These are phyloP conservation scores for Hymenoscyphus salicellus DNA, from an alignment of 2,329 filamentous ascomycete species.

Conservation along the genomic window DNA sequence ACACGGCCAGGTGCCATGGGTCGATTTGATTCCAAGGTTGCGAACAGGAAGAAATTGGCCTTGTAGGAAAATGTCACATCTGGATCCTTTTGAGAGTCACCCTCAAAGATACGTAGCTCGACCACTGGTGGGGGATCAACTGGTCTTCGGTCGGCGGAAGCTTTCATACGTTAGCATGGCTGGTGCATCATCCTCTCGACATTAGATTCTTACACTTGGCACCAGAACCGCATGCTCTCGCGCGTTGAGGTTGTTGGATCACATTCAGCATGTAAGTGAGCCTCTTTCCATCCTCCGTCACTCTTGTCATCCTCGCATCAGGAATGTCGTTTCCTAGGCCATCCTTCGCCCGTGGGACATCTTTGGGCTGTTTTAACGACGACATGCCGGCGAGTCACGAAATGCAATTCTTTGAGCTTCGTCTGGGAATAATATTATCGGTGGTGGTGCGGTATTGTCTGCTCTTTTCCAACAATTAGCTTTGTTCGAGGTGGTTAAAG, in stretches of 20 bases:
- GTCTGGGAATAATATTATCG: neutral
- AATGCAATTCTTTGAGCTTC: neutral
- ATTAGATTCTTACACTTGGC: conserved; percentile 73
- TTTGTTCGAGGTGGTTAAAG: neutral
- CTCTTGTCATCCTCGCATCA: neutral
- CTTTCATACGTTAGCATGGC: conserved; percentile 21
- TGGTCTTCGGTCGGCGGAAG: conserved; percentile 26
- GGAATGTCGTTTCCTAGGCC: neutral
- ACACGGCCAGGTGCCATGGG: conserved; percentile 78
- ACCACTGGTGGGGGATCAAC: conserved; percentile 75
- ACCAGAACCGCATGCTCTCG: conserved; percentile 90
- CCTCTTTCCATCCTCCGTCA: conserved; percentile 62
- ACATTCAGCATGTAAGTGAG: conserved; percentile 82
- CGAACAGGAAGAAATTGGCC: conserved; percentile 96
- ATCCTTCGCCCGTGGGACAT: neutral
- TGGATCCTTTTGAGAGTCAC: conserved; percentile 50
- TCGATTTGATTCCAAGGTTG: conserved; percentile 83
- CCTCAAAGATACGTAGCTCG: conserved; percentile 81
- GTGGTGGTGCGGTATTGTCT: neutral
- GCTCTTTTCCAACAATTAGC: neutral
- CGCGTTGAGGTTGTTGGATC: conserved; percentile 90
- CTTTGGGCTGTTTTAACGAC: neutral
- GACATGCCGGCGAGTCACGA: neutral
- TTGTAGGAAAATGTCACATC: conserved; percentile 89
- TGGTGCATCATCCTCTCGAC: conserved; percentile 8